Conservation (phyloP, 2,329 filamentous ascomycete species). For the Coniochaeta prunicola region DNA sequence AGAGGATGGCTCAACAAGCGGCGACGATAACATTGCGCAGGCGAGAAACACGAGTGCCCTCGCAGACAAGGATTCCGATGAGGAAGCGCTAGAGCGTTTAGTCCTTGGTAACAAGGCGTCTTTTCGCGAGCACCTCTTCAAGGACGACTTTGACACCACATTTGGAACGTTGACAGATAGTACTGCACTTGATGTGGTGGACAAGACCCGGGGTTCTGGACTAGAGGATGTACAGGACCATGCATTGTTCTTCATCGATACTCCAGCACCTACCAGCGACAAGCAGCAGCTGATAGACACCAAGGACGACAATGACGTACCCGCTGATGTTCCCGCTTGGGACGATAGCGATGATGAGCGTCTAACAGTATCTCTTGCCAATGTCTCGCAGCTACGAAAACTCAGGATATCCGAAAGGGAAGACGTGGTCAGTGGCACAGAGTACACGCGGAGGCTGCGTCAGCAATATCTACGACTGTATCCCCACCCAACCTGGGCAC, state of each 20-base stretch:
- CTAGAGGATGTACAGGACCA: conserved; percentile 57
- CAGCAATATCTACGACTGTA: conserved; percentile 63
- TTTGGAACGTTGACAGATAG: conserved; percentile 10
- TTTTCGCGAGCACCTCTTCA: conserved; percentile 68
- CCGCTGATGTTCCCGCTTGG: conserved; percentile 59
- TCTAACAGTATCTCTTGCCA: conserved; percentile 73
- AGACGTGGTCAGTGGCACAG: conserved; percentile 77
- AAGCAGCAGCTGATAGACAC: conserved; percentile 8
- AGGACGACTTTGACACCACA: conserved; percentile 34
- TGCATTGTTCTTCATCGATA: conserved; percentile 80
- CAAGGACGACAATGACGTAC: conserved; percentile 7
- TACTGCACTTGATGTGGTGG: conserved; percentile 6
- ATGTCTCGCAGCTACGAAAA: conserved; percentile 70
- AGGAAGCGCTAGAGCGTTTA: conserved; percentile 78
- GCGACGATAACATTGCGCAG: not conserved
- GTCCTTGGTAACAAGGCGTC: conserved; percentile 83
- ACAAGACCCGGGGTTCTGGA: conserved; percentile 8
- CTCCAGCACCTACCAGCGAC: conserved; percentile 36
- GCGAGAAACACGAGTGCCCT: conserved; percentile 5
- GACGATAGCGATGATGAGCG: conserved; percentile 94
- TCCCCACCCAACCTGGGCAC: conserved; percentile 54
- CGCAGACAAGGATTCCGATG: conserved; percentile 69
- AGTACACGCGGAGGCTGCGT: conserved; percentile 75
- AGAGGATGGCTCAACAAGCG: not conserved
- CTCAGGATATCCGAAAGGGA: conserved; percentile 74